phyloP scores from a whole-genome alignment of 169 alveolate species.

The Babesia microti region DNA sequence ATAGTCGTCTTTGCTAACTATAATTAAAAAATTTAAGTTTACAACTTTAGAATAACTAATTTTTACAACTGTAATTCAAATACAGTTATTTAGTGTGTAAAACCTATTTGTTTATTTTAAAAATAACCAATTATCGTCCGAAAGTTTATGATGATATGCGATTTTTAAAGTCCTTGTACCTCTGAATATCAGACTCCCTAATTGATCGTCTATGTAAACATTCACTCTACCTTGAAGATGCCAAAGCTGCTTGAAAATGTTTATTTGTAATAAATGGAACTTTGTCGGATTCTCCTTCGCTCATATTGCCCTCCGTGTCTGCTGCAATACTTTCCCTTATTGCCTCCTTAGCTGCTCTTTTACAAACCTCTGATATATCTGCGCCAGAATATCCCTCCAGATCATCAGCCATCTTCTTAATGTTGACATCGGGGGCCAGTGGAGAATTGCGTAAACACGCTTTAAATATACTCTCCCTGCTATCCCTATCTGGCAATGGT shows the following conservation, averaged over 20 bases:
- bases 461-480: slow-evolving; percentile 73
- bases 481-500: slow-evolving; percentile 86
- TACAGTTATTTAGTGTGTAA: background rate
- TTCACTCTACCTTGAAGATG: background rate
- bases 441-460: slow-evolving; percentile 85
- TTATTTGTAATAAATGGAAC: slow-evolving; percentile 81
- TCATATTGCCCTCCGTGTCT: slow-evolving; percentile 39
- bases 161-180: slow-evolving; percentile 36
- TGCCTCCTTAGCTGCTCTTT: slow-evolving; percentile 86
- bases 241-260: slow-evolving; percentile 86
- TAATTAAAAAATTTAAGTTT: slow-evolving; percentile 1
- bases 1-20: background rate
- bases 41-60: too few relatives aligned
- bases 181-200: slow-evolving; percentile 20
- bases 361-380: slow-evolving; percentile 84
- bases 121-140: background rate
- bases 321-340: slow-evolving; percentile 76
- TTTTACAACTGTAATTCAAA: background rate
- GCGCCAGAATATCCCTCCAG: slow-evolving; percentile 91
- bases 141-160: slow-evolving; percentile 3
- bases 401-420: slow-evolving; percentile 62
- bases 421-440: slow-evolving; percentile 75
- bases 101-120: background rate
- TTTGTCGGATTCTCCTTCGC: slow-evolving; percentile 75
- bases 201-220: slow-evolving; percentile 21